phyloP scores from a whole-genome alignment of 2,329 filamentous ascomycete species.

The Sporothrix protearum region DNA sequence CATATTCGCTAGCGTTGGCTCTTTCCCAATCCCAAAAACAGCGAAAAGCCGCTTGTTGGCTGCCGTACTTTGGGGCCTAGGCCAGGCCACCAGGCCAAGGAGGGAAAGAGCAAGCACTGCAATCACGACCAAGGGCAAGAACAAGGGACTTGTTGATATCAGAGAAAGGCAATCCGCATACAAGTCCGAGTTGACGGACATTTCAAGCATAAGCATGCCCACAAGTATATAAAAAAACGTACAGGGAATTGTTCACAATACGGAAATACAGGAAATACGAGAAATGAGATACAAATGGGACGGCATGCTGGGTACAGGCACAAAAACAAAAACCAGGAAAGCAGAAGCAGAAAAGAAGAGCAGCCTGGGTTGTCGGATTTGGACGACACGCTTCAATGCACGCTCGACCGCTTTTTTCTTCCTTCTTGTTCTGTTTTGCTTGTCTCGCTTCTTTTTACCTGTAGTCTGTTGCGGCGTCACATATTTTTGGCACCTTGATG shows the following conservation, averaged over 20 bases:
- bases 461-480: not conserved
- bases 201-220: not conserved
- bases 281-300: not conserved
- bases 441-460: not conserved
- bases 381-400: not conserved
- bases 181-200: not conserved
- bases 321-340: not conserved
- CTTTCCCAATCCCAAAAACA: not conserved
- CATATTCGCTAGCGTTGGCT: not conserved
- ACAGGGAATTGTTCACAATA: not conserved
- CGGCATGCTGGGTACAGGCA: not conserved
- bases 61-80: not conserved
- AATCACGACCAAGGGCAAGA: not conserved
- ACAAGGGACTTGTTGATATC: conserved; percentile 8
- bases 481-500: too few species aligned
- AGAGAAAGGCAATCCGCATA: not conserved
- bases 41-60: not conserved
- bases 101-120: conserved; percentile 4
- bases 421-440: not conserved
- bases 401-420: not conserved
- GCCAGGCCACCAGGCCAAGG: not conserved
- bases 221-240: too few species aligned
- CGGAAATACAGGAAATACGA: not conserved
- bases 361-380: conserved; percentile 6
- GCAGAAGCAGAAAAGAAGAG: not conserved